Base-by-base conservation (phyloP, 352 stramenopile genomes). In the Pythium vanterpoolii region DNA sequence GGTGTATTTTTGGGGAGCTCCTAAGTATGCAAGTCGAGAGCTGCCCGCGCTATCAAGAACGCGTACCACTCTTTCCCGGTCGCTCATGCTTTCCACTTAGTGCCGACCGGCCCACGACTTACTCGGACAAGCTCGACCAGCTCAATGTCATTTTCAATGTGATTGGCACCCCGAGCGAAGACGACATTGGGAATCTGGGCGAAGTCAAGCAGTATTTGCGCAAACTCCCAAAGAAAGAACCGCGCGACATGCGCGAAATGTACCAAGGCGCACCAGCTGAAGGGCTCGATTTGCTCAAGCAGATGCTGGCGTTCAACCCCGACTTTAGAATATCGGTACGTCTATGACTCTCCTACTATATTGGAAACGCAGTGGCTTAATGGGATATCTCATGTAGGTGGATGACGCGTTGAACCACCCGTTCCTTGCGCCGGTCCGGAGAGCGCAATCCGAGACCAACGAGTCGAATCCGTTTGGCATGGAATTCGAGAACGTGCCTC, bases 111-210 rank as follows among this genome's bases (percentile, higher is more conserved):
- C 83, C 86, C 8, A 90, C 81, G 40, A 93, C 82, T 16, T 93
- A 93, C 64, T 92, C 83, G 46, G 84, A 95, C 71, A 93, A 93
- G 57, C 63, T 93, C 34, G 85, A 96, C 51, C 94, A 98, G 69
- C 85, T 98, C 19, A 98, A 97, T 63, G 89, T 98, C 45, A 98
- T 98, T 59, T 98, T 98, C 60, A 93, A 96, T 58, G 90, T 98
- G 52, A 97, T 98, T 62, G 94, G 94, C 10, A 98, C 93, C n/a
- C 93, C 93, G 1, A 81, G 71, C 11, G 86, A 95, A 62, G 71
- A 96, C 5, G 94, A 98, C 53, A 95, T 95, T 66, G 83, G 79
- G 5, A 83, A 77, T 26, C 60, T 91, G 18, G 73, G 73, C 11
- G 84, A 96, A 71, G 78, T 96, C 16, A 94, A 93, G 66, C 82